Conservation (phyloP, 2,329 filamentous ascomycete genomes). For the Fusarium goolgardi region DNA sequence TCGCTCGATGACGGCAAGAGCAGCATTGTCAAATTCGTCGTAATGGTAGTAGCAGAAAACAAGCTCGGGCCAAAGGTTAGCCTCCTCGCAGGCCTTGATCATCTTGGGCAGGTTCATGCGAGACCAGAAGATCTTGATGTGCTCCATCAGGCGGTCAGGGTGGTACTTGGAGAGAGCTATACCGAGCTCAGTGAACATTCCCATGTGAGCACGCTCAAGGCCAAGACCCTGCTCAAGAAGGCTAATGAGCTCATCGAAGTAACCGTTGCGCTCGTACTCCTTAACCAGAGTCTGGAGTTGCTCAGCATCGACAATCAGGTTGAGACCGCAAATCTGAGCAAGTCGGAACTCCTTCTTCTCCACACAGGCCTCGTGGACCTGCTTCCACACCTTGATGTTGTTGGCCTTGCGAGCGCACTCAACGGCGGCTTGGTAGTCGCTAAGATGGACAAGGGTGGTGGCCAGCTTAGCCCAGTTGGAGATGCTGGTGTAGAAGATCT, state of each 20-base stretch:
- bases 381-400: slow-evolving; percentile 99
- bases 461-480: slow-evolving; percentile 99
- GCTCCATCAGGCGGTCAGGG: slow-evolving; percentile 96
- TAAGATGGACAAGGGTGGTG: slow-evolving; percentile 95
- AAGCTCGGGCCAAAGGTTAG: slow-evolving; percentile 95
- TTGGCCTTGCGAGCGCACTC: slow-evolving; percentile 99
- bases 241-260: slow-evolving; percentile 97
- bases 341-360: slow-evolving; percentile 99
- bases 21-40: slow-evolving; percentile 97
- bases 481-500: slow-evolving; percentile 98
- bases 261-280: slow-evolving; percentile 96
- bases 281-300: slow-evolving; percentile 92
- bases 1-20: slow-evolving; percentile 96
- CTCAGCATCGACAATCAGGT: slow-evolving; percentile 97
- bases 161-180: slow-evolving; percentile 95
- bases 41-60: slow-evolving; percentile 99
- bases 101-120: slow-evolving; percentile 98
- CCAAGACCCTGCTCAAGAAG: slow-evolving; percentile 95
- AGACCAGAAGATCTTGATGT: slow-evolving; percentile 98
- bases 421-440: slow-evolving; percentile 96
- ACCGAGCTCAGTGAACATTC: slow-evolving; percentile 93
- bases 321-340: slow-evolving; percentile 97
- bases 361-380: slow-evolving; percentile 96
- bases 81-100: slow-evolving; percentile 92
- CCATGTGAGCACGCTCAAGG: slow-evolving; percentile 92